Evolutionary conservation across 2,329 filamentous ascomycete species (phyloP), one percentile per base, ranked within the genome.

Genomic region (Byssoonygena ceratinophila): DNA sequence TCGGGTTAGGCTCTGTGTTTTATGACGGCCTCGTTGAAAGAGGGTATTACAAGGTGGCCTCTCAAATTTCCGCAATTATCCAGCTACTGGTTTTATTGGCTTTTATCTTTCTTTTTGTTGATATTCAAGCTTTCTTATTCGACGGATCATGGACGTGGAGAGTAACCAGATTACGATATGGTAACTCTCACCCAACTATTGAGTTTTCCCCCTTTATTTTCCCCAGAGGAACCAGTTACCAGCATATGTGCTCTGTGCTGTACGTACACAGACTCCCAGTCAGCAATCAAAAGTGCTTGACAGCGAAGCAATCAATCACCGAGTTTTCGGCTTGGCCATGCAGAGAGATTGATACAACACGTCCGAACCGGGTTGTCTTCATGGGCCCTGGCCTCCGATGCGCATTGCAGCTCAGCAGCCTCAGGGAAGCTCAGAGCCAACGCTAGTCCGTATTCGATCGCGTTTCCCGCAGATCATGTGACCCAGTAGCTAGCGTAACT

Each of bases 181-280:
- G 53, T 53, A 55, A 52, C 25, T 49, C 53, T 55, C 50, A 50
- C 25, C 45, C 52, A 46, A 52, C 49, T 25, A 34, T 49, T 46
- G 53, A 48, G 36, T 48, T 44, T 55, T 22, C 39, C 49, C 54
- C 54, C 40, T 52, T 55, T 52, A 46, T 46, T 52, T 40, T 48
- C 39, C 47, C 27, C 29, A 22, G 27, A 31, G 8, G 50, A 50
- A 27, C 46, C 32, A 37, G 34, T 37, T n/a, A 37, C n/a, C 14
- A 9, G 4, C 9, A 37, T 5, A 3, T 34, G 11, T 12, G 3
- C 27, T n/a, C n/a, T n/a, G 11, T 31, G 5, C 11, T 11, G 5
- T 31, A 5, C 27, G 9, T 5, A 37, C 4, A 18, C 34, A 18
- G 14, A 16, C n/a, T 16, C 4, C 34, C 34, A 37, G n/a, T n/a